Conservation (phyloP, 1,284 basidiomycete species). For the Sanghuangporus weigelae region DNA sequence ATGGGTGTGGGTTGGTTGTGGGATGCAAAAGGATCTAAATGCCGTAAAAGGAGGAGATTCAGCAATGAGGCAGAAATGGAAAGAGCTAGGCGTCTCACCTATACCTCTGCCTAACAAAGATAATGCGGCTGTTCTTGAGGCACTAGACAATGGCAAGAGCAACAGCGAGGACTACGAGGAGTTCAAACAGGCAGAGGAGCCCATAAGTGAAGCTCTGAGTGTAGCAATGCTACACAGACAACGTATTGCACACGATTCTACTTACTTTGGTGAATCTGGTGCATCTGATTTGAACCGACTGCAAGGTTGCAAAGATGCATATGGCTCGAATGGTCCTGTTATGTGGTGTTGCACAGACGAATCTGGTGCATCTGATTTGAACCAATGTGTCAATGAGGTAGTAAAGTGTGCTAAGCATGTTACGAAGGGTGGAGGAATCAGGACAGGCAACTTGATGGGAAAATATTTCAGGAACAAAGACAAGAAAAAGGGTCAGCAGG, state of each 20-base stretch:
- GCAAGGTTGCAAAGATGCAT: neutral
- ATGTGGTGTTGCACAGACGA: no score
- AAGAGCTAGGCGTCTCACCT: neutral
- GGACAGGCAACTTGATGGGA: constrained; percentile 27
- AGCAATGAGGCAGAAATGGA: neutral
- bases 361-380: no score
- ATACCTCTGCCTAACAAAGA: neutral
- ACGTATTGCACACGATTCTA: no score
- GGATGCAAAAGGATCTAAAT: constrained; percentile 28
- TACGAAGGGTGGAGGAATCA: constrained; percentile 27
- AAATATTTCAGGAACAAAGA: constrained; percentile 31
- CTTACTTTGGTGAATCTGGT: no score
- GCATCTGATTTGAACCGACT: neutral
- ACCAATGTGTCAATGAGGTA: constrained; percentile 1
- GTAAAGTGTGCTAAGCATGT: constrained; percentile 23
- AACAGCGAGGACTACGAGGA: neutral
- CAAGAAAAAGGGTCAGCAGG: constrained; percentile 26
- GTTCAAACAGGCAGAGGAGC: neutral
- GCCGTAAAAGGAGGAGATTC: constrained; percentile 22
- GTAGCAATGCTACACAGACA: neutral
- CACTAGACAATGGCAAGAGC: neutral
- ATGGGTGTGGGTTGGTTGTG: constrained; percentile 23
- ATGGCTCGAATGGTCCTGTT: no score
- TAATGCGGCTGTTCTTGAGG: neutral
- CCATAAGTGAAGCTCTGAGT: neutral